Conservation (phyloP, 306 rosid species). For the Cicer yamashitae region DNA sequence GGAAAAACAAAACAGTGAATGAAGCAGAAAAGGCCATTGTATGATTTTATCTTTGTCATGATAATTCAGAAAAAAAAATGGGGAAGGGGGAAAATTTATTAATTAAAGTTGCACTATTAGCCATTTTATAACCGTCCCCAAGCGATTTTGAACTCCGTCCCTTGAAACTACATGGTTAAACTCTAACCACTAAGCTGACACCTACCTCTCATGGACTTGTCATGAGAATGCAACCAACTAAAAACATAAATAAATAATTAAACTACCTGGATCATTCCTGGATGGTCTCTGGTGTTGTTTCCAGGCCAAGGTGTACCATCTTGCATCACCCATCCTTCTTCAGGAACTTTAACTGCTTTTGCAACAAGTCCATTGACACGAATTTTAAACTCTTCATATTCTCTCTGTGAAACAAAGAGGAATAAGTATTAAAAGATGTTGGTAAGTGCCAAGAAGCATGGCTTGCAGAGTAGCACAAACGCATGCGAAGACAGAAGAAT, state of each 20-base stretch:
- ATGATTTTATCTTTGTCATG: slow-evolving; percentile 22
- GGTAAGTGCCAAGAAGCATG: slow-evolving; percentile 18
- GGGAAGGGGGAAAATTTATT: too few species aligned
- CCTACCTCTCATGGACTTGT: too few species aligned
- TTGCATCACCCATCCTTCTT: slow-evolving; percentile 99
- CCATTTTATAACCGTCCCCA: too few species aligned
- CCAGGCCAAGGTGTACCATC: slow-evolving; percentile 99
- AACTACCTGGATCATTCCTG: slow-evolving; percentile 94
- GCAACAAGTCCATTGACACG: slow-evolving; percentile 88
- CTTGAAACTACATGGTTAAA: too few species aligned
- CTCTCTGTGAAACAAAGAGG: slow-evolving; percentile 65
- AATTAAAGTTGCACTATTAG: too few species aligned
- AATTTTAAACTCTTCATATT: slow-evolving; percentile 92
- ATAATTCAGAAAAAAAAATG: slow-evolving; percentile 31
- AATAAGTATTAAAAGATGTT: slow-evolving; percentile 26
- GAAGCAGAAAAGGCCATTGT: slow-evolving; percentile 18
- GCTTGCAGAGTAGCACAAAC: not conserved
- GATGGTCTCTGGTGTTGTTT: slow-evolving; percentile 97
- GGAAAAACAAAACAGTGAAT: slow-evolving; percentile 2
- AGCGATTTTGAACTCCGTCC: too few species aligned
- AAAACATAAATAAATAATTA: slow-evolving; percentile 12
- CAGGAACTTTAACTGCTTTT: slow-evolving; percentile 85
- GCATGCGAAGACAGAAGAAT: not conserved
- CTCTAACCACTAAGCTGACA: too few species aligned
- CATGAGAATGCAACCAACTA: slow-evolving; percentile 38